Evolutionary conservation across 2,329 filamentous ascomycete species (phyloP).

Genomic region (Aschersonia sp.): DNA sequence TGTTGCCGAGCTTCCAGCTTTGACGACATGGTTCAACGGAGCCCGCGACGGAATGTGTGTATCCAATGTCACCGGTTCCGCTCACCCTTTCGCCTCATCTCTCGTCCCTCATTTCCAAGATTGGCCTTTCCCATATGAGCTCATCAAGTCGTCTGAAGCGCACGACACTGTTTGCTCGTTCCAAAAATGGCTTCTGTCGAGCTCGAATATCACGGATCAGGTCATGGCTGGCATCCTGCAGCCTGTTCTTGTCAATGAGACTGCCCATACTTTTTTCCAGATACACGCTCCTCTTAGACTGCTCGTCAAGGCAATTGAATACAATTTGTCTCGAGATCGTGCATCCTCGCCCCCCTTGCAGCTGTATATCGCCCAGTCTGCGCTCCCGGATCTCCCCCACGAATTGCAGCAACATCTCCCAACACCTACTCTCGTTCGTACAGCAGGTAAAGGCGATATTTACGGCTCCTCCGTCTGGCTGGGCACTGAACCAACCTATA

Average conservation of each 20-base stretch:
- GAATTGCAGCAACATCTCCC: constrained; percentile 51
- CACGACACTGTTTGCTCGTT: constrained; percentile 11
- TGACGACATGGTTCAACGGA: constrained; percentile 42
- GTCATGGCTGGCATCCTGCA: constrained; percentile 17
- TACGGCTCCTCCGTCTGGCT: constrained; percentile 84
- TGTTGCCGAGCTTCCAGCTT: constrained; percentile 29
- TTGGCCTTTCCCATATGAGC: constrained; percentile 23
- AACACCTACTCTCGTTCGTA: constrained; percentile 46
- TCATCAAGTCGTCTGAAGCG: constrained; percentile 13
- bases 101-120: constrained; percentile 17
- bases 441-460: constrained; percentile 64
- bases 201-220: constrained; percentile 13
- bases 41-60: constrained; percentile 1
- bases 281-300: constrained; percentile 49
- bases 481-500: constrained; percentile 73
- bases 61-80: not conserved
- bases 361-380: constrained; percentile 81
- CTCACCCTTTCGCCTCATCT: constrained; percentile 3
- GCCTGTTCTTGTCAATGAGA: constrained; percentile 10
- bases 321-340: constrained; percentile 20
- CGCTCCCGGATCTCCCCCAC: constrained; percentile 53
- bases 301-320: constrained; percentile 42
- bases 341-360: constrained; percentile 15
- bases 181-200: constrained; percentile 12
- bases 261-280: constrained; percentile 31